These are phyloP conservation scores for Tetracentron sinense DNA, from an alignment of 164 flowering plant genomes.

Conservation along the genomic window DNA sequence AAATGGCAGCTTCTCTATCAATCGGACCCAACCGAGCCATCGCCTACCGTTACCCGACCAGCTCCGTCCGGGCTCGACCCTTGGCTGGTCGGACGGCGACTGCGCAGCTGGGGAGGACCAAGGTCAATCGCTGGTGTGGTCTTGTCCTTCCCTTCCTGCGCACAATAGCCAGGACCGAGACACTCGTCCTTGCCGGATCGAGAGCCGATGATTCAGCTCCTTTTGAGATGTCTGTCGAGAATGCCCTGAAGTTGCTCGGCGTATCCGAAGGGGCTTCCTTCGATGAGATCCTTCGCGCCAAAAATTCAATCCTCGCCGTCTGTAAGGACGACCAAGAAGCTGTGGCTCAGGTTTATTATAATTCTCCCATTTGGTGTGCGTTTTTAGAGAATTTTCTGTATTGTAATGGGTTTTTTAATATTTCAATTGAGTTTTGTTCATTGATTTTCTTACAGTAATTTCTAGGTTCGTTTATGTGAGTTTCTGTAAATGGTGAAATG, in stretches of 20 bases:
- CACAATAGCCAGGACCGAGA: too few relatives aligned
- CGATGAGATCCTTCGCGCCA: conserved; percentile 71
- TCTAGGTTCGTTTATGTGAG: background rate
- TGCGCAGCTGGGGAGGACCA: too few relatives aligned
- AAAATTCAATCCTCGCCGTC: conserved; percentile 45
- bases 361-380: too few relatives aligned
- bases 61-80: too few relatives aligned
- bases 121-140: too few relatives aligned
- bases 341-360: conserved; percentile 61
- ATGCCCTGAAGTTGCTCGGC: conserved; percentile 60
- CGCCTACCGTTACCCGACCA: too few relatives aligned
- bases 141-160: too few relatives aligned
- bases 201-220: too few relatives aligned
- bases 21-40: too few relatives aligned
- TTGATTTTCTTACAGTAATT: background rate
- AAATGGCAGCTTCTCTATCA: too few relatives aligned
- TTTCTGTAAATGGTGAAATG: too few relatives aligned
- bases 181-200: conserved; percentile 22
- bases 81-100: too few relatives aligned
- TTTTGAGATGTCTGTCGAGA: conserved; percentile 74
- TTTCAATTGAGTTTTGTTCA: background rate
- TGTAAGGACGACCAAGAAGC: conserved; percentile 52
- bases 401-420: background rate
- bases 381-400: background rate
- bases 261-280: conserved; percentile 62